A percentile compares a stretch with the other conserved stretches of the same genome.
Conservation (phyloP, 495 filamentous ascomycete species). For the Penicillium canariense region DNA sequence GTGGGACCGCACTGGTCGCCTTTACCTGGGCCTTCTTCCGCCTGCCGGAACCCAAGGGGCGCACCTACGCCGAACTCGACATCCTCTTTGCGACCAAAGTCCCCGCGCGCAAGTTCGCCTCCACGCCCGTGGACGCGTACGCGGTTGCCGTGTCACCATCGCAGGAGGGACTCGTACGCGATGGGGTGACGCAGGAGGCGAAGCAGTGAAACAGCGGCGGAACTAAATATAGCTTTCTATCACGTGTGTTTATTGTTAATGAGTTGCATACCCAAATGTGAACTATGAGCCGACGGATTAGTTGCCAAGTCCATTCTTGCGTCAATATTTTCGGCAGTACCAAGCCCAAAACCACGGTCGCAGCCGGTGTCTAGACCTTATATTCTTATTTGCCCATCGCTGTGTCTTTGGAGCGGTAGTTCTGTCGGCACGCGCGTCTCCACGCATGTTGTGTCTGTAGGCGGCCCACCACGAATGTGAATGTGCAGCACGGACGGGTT, state of each 20-base stretch:
- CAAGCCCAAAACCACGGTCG: too few species aligned
- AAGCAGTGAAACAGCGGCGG: constrained; percentile 9
- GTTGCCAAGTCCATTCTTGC: too few species aligned
- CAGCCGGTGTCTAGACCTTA: too few species aligned
- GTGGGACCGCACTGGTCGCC: constrained; percentile 57
- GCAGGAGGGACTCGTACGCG: constrained; percentile 18
- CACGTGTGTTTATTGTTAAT: background rate
- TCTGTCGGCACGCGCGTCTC: too few species aligned
- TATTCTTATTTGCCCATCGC: too few species aligned
- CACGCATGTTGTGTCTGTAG: too few species aligned
- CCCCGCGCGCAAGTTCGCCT: constrained; percentile 59
- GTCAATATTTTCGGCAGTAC: background rate
- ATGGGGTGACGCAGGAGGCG: constrained; percentile 10
- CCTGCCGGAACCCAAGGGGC: constrained; percentile 62
- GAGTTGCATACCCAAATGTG: background rate
- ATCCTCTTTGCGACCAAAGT: constrained; percentile 59
- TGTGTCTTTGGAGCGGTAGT: too few species aligned
- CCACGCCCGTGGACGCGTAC: constrained; percentile 57
- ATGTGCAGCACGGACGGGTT: too few species aligned
- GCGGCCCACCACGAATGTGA: too few species aligned
- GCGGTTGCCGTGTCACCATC: constrained; percentile 17
- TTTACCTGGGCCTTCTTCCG: constrained; percentile 68
- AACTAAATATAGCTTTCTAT: background rate
- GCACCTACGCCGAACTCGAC: constrained; percentile 68
- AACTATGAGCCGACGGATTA: background rate